Evolutionary conservation across 495 filamentous ascomycete genomes (phyloP).

Genomic region (Sphaerosporella brunnea): DNA sequence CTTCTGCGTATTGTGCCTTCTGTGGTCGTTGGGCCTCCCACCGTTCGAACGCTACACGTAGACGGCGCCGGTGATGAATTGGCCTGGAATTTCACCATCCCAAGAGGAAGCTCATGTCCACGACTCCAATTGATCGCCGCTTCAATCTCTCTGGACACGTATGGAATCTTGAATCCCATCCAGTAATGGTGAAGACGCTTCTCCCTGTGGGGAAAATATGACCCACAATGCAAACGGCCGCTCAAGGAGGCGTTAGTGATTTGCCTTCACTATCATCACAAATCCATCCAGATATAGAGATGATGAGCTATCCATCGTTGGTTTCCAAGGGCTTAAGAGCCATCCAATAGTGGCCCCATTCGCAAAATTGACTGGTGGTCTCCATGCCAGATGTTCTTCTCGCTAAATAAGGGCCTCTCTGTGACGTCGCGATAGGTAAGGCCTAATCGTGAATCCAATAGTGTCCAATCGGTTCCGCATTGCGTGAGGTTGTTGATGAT

Average conservation of each 20-base stretch:
- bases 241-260: background rate
- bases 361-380: background rate
- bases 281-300: background rate
- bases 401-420: background rate
- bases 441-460: background rate
- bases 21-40: too few species aligned
- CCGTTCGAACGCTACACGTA: background rate
- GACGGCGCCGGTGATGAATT: background rate
- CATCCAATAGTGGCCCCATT: background rate
- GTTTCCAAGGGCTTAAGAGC: background rate
- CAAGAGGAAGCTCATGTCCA: background rate
- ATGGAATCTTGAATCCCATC: background rate
- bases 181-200: background rate
- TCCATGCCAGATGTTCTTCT: constrained; percentile 1
- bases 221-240: constrained; percentile 2
- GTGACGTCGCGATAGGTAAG: background rate
- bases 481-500: background rate
- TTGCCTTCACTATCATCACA: background rate
- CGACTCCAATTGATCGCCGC: constrained; percentile 4
- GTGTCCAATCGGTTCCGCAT: background rate
- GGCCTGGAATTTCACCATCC: background rate
- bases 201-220: background rate
- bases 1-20: too few species aligned
- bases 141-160: constrained; percentile 1
- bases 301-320: background rate